Evolutionary conservation across 371 early-diverging fungal species (phyloP), one percentile per base, ranked within the genome.

Genomic region (Mucor plumbeus): DNA sequence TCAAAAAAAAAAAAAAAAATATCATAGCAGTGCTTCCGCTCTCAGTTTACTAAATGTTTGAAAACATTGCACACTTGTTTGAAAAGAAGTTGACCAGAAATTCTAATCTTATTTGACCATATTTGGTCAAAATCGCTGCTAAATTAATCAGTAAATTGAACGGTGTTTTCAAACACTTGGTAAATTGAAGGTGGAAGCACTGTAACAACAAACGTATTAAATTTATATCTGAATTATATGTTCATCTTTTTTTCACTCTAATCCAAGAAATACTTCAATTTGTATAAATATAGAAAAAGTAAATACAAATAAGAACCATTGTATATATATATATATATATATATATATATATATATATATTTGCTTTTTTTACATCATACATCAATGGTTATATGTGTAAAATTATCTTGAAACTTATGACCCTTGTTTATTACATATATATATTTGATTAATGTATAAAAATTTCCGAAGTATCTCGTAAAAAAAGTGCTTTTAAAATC

Each of bases 361-460:
- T n/a, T n/a, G n/a, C n/a, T n/a, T n/a, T n/a, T n/a, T 40, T n/a
- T 43, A 43, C 43, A 43, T 43, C 43, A 43, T 43, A 43, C 43
- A 43, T 43, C 43, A 43, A 43, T 14, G 43, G 43, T 43, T 14
- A 43, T 5, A 43, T 43, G 43, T 43, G 0, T 26, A 2, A 43
- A 5, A 43, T 14, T n/a, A 43, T 43, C 43, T 43, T 43, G 43
- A 43, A 43, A 43, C 43, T 43, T 43, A 15, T 43, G 43, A 43
- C n/a, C 43, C 43, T 14, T 43, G 3, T 43, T 43, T 6, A 14
- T 15, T 43, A 15, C 43, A 43, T 43, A n/a, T 43, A 5, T 43
- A 10, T 13, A 40, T 40, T 14, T 10, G 13, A 40, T 13, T 40
- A 13, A 40, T 4, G 11, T 26, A 26, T 26, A 40, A 13, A 14